These are phyloP conservation scores for Diaporthe sp. DNA, from an alignment of 2,329 filamentous ascomycete genomes.

Conservation along the genomic window DNA sequence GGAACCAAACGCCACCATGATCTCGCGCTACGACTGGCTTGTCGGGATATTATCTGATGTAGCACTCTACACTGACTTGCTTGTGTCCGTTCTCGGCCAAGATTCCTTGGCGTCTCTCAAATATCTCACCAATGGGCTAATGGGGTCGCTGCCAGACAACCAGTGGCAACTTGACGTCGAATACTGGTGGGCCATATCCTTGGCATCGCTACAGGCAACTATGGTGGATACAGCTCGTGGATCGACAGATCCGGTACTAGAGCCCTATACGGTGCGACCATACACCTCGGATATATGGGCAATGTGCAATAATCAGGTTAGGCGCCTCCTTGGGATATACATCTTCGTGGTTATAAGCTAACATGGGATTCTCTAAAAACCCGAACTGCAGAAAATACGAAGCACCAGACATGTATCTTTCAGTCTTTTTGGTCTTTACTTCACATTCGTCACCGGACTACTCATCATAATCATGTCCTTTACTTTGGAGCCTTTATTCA, in stretches of 20 bases:
- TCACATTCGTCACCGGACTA: background rate
- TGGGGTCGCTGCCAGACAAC: slow-evolving; percentile 20
- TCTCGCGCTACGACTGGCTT: background rate
- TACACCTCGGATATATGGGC: background rate
- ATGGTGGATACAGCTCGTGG: background rate
- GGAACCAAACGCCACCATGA: background rate
- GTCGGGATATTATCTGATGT: rapidly evolving
- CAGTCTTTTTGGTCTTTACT: background rate
- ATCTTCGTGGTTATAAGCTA: background rate
- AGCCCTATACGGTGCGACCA: background rate
- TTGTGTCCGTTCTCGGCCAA: no score
- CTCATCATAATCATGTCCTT: background rate
- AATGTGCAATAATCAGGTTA: background rate
- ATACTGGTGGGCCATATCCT: slow-evolving; percentile 34
- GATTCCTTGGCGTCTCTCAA: background rate
- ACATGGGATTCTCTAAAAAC: background rate
- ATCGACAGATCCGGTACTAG: background rate
- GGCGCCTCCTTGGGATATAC: background rate
- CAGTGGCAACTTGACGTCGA: slow-evolving; percentile 43
- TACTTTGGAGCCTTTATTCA: background rate
- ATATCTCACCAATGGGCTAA: background rate
- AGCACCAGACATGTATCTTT: background rate
- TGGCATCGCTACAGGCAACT: slow-evolving; percentile 33
- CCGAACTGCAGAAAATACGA: background rate
- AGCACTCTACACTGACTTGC: no score